Base-by-base conservation (phyloP, 345 rosid species). In the Camelina neglecta region DNA sequence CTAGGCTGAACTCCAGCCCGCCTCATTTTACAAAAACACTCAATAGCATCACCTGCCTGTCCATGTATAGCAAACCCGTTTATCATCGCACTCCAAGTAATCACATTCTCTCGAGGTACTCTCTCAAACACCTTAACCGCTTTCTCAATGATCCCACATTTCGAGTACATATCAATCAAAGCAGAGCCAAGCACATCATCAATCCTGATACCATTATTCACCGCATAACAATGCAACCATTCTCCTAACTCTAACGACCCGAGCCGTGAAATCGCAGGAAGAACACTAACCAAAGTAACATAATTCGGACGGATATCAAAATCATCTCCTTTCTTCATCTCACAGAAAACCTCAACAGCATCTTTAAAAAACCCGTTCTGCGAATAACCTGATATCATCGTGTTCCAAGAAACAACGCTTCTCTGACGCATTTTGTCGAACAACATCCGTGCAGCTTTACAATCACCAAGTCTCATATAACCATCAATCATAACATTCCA, bases 401-500 rank as follows among this genome's bases (percentile, higher is more conserved):
- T 87, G 67, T 90, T 90, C 93, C 97, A 92, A 0, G 89, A 85
- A 41, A 86, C 92, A 15, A 81, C 79, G 41, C 86, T 88, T 67
- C 84, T 78, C 0, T 69, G 77, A 71, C 89, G 85, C 89, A 88
- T 86, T 81, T 81, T 61, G 71, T 83, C 87, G 15, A 86, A 85
- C 84, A 86, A 57, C 3, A 71, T 31, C 65, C 84, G 21, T 4
- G 87, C 85, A 71, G 84, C 77, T 26, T 4, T 51, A 13, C 87
- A 57, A 72, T 86, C 85, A n/a, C 91, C 89, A 44, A 79, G 65
- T 72, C 90, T 84, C 20, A 79, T 81, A 18, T 75, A 82, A 56
- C 93, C 91, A 75, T 88, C 91, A 18, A 89, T 72, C 88, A 89
- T 85, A 53, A 91, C 90, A 75, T 89, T 91, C 90, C 91, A 89